Evolutionary conservation across 768 basidiomycete species (phyloP).

Genomic region (Termitomyces sp.): DNA sequence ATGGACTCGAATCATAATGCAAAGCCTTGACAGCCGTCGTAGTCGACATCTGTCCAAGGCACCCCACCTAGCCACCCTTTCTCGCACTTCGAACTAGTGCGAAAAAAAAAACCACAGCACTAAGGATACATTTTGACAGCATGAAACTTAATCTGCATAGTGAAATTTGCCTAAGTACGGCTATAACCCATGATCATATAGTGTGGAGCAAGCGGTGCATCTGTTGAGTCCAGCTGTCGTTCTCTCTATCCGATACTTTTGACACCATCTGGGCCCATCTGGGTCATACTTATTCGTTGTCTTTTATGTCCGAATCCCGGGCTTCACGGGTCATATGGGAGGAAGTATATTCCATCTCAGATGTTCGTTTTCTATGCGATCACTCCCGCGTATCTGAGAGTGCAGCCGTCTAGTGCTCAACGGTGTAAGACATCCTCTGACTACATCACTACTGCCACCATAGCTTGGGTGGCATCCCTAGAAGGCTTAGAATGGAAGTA

Average conservation of each 20-base stretch:
- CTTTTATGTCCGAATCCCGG: not conserved
- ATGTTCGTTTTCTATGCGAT: not conserved
- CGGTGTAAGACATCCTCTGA: not conserved
- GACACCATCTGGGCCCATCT: not conserved
- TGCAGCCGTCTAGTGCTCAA: not conserved
- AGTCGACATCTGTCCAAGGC: not conserved
- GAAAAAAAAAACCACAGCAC: not conserved
- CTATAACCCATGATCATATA: not conserved
- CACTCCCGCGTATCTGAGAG: not conserved
- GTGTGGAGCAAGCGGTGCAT: not conserved
- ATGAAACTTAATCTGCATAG: conserved; percentile 1
- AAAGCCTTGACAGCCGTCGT: not conserved
- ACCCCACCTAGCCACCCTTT: not conserved
- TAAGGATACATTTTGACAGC: not conserved
- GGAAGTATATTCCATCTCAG: not conserved
- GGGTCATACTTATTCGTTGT: not conserved
- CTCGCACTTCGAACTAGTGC: not conserved
- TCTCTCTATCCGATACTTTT: not conserved
- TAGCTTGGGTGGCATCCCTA: conserved; percentile 10
- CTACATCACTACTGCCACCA: not conserved
- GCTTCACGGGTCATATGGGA: not conserved
- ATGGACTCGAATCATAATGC: not conserved
- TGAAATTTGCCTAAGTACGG: not conserved
- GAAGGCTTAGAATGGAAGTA: conserved; percentile 6
- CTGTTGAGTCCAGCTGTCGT: not conserved